Evolutionary conservation across 345 rosid genomes (phyloP), one percentile per base, ranked within the genome.

Genomic region (Moricandia moricandioides): DNA sequence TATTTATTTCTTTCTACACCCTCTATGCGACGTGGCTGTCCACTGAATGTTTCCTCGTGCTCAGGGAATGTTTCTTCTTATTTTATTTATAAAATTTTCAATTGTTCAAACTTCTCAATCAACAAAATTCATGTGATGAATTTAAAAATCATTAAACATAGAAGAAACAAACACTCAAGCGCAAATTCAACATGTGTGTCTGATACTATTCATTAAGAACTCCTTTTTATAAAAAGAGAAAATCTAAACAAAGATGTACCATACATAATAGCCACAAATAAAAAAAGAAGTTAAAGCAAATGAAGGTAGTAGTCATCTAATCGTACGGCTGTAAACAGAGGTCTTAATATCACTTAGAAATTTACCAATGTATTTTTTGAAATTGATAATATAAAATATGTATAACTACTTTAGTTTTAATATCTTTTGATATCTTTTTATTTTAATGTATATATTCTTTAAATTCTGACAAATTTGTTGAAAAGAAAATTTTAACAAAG

Each of bases 271-370:
- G 12, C 26, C 18, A 45, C 33, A 61, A 31, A 56, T 21, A 35
- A 47, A 13, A 60, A 31, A 3, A 3, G 13, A 26, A 37, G 71
- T 24, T 54, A 63, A 49, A 56, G 62, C 0, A 65, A 13, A 47
- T 47, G 12, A 64, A 77, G 33, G 14, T 29, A 56, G 1, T 0
- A 10, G 68, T 71, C 62, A 40, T 47, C 8, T 14, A 58, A 77
- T 77, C 76, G 76, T 45, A 71, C 76, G 67, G 80, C 58, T 78
- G 21, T 2, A 6, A 35, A 47, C 7, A 65, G 26, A 71, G 55
- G 61, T 11, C n/a, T n/a, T n/a, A n/a, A n/a, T n/a, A n/a, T n/a
- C n/a, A n/a, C n/a, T n/a, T n/a, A n/a, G n/a, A n/a, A n/a, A n/a
- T n/a, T n/a, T n/a, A n/a, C n/a, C n/a, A n/a, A n/a, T n/a, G n/a